Evolutionary conservation across 1,139 yeast genomes (phyloP).

Genomic region (Magnusiomyces magnusii): DNA sequence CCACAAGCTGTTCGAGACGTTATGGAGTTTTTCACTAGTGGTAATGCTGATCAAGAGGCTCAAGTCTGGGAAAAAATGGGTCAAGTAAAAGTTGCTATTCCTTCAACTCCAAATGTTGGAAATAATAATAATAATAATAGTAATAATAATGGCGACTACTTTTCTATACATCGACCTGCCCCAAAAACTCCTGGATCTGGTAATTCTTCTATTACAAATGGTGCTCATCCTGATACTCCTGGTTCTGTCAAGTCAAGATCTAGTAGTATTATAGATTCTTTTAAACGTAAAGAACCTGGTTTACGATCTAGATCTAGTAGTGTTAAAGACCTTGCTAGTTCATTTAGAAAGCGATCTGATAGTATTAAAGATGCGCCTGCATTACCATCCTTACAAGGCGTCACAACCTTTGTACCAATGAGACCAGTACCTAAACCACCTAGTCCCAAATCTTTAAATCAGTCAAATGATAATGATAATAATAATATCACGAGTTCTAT

Average conservation of each 20-base stretch:
- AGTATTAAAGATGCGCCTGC: slow-evolving; percentile 10
- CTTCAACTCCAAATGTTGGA: slow-evolving; percentile 18
- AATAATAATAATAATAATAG: background rate
- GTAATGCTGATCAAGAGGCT: slow-evolving; percentile 55
- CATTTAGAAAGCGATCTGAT: slow-evolving; percentile 13
- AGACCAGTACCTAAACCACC: background rate
- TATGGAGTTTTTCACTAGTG: slow-evolving; percentile 71
- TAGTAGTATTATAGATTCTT: slow-evolving; percentile 13
- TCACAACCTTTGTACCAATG: background rate
- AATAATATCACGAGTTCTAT: background rate
- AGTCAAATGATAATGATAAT: background rate
- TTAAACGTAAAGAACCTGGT: slow-evolving; percentile 11
- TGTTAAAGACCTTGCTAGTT: slow-evolving; percentile 13
- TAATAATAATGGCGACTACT: background rate
- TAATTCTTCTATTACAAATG: background rate
- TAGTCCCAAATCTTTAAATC: background rate
- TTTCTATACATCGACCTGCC: background rate
- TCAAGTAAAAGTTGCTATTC: slow-evolving; percentile 34
- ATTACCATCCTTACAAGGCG: background rate
- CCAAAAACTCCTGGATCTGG: background rate
- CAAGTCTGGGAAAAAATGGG: slow-evolving; percentile 70
- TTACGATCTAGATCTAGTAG: slow-evolving; percentile 14
- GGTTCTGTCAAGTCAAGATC: slow-evolving; percentile 9
- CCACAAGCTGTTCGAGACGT: slow-evolving; percentile 94
- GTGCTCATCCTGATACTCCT: background rate